Evolutionary conservation across 306 rosid species (phyloP), one percentile per base, ranked within the genome.

Genomic region (Vachellia pachyceras): DNA sequence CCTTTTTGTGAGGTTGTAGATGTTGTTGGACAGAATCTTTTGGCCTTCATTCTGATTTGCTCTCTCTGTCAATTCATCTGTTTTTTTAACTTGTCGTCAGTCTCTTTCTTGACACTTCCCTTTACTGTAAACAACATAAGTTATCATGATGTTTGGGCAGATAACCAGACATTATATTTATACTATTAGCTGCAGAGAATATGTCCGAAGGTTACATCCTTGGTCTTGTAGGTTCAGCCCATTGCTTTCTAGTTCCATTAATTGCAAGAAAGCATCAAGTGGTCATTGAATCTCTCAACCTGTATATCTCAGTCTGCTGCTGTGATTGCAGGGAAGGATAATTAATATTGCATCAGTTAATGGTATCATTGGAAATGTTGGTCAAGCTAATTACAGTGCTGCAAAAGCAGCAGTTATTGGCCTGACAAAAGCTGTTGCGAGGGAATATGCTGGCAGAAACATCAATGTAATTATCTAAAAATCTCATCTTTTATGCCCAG

Each of bases 391-490:
- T 86, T 93, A 93, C 73, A 90, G 98, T 89, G 97, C 98, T 69
- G 97, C 98, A 84, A 93, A 93, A 83, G 98, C 97, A 54, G 98
- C 94, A 60, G 98, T 93, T 36, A 93, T 93, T 78, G 98, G 98
- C 86, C 85, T 93, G 68, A 91, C 98, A 69, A 93, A 93, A 88
- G 1, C 88, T 42, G 97, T 90, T 81, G 97, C 98, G 3, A 93
- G 87, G 90, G 98, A 91, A 84, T 90, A 91, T 78, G 80, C 98
- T n/a, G 88, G 93, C 88, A 84, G 98, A 86, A 88, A 85, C 82
- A 90, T 91, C 85, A 93, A 82, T 60, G 98, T 89, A 84, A 78
- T 22, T 45, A 23, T 44, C 17, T 17, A 79, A 79, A 25, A 25
- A 2, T 42, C n/a, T 50, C 25, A 50, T 47, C 60, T 18, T 70